Evolutionary conservation across 2,329 filamentous ascomycete genomes (phyloP).

Genomic region (Talaromyces sp.): DNA sequence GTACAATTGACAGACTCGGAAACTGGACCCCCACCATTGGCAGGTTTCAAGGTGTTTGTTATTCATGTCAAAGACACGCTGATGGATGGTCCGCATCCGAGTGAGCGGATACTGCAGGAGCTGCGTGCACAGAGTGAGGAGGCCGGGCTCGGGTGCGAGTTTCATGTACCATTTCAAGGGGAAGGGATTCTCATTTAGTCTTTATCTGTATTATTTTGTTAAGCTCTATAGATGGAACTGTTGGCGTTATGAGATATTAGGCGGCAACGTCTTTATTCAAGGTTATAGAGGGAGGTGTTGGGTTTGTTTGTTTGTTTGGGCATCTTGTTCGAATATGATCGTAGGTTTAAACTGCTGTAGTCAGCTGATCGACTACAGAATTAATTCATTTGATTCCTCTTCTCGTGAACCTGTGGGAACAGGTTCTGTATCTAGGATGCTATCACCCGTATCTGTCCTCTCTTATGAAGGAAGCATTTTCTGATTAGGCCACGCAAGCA

Average conservation of each 20-base stretch:
- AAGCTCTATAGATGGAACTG: background rate
- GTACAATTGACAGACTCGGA: background rate
- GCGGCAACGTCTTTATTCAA: background rate
- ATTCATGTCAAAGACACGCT: constrained; percentile 93
- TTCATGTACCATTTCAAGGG: constrained; percentile 67
- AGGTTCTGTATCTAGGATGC: too few species aligned
- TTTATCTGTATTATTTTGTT: background rate
- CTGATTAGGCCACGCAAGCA: too few species aligned
- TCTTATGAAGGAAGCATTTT: too few species aligned
- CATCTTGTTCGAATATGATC: background rate
- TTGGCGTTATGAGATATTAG: background rate
- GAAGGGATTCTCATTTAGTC: constrained; percentile 45
- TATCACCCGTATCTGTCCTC: too few species aligned
- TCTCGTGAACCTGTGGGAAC: too few species aligned
- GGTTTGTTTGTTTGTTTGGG: too few species aligned
- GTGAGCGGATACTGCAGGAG: constrained; percentile 67
- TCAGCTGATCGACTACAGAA: too few species aligned
- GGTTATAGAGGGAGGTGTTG: background rate
- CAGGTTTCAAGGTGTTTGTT: constrained; percentile 74
- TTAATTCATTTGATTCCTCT: background rate
- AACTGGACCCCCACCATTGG: constrained; percentile 50
- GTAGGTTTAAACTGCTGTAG: background rate
- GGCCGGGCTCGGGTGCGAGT: constrained; percentile 71
- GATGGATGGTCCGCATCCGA: constrained; percentile 63
- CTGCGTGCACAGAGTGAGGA: constrained; percentile 64